Conservation (phyloP, 2,329 filamentous ascomycete genomes). For the Dactylellina leptospora region DNA sequence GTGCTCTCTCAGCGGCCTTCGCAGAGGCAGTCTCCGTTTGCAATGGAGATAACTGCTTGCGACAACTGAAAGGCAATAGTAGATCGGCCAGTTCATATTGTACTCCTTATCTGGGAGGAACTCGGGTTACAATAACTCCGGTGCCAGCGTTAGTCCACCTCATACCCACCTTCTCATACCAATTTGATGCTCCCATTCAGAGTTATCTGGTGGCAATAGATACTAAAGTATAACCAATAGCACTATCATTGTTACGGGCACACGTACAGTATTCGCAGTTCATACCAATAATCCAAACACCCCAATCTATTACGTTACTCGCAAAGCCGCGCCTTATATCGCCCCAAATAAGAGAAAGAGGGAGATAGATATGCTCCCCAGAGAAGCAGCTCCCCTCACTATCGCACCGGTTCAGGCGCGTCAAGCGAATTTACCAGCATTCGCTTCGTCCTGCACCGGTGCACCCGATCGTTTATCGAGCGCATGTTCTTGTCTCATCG, state of each 20-base stretch:
- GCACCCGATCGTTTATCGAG: slow-evolving; percentile 44
- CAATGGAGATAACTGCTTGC: slow-evolving; percentile 49
- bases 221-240: slow-evolving; percentile 10
- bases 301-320: slow-evolving; percentile 38
- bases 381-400: slow-evolving; percentile 15
- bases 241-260: slow-evolving; percentile 37
- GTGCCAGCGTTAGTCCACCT: slow-evolving; percentile 19
- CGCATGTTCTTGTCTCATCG: slow-evolving; percentile 52
- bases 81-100: slow-evolving; percentile 29
- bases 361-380: slow-evolving; percentile 20
- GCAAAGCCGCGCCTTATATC: slow-evolving; percentile 49
- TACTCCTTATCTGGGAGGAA: slow-evolving; percentile 33
- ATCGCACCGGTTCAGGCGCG: slow-evolving; percentile 17
- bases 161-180: background rate
- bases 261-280: slow-evolving; percentile 42
- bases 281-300: slow-evolving; percentile 15
- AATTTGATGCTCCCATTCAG: background rate
- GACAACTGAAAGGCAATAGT: slow-evolving; percentile 21
- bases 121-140: slow-evolving; percentile 25
- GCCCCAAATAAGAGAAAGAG: slow-evolving; percentile 42
- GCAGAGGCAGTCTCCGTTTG: slow-evolving; percentile 28
- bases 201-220: too few relatives aligned
- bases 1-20: background rate
- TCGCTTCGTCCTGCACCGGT: slow-evolving; percentile 39
- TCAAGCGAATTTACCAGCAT: slow-evolving; percentile 32